Evolutionary conservation across 495 filamentous ascomycete species (phyloP).

Genomic region (Bacidia gigantensis): DNA sequence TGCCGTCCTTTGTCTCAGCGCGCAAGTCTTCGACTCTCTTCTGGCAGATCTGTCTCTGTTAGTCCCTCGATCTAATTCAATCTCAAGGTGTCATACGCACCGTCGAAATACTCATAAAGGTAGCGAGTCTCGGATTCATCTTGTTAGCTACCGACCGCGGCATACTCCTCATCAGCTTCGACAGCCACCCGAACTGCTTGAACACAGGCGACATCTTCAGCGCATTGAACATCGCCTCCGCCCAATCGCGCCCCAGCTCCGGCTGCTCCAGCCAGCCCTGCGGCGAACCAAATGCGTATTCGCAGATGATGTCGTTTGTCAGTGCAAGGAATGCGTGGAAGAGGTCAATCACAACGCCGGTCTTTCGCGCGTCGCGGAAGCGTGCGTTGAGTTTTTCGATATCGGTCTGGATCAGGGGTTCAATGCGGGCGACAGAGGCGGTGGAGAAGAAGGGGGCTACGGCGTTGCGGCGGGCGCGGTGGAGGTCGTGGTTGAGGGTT

Average conservation of each 20-base stretch:
- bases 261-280: conserved; percentile 11
- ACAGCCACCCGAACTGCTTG: conserved; percentile 18
- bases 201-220: conserved; percentile 25
- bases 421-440: conserved; percentile 10
- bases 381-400: conserved; percentile 10
- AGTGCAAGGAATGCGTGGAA: conserved; percentile 29
- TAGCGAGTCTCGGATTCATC: conserved; percentile 7
- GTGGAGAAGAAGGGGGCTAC: conserved; percentile 30
- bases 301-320: conserved; percentile 20
- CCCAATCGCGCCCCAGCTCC: conserved; percentile 10
- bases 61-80: background rate
- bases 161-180: conserved; percentile 8
- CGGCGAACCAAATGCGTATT: conserved; percentile 14
- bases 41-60: conserved; percentile 3
- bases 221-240: conserved; percentile 7
- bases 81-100: background rate
- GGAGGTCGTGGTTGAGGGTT: conserved; percentile 21
- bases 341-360: conserved; percentile 22
- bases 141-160: conserved; percentile 8
- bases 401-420: conserved; percentile 13
- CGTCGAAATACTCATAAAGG: background rate
- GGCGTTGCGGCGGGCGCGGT: conserved; percentile 21
- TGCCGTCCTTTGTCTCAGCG: conserved; percentile 2
- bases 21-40: conserved; percentile 7
- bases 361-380: conserved; percentile 4